phyloP scores from a whole-genome alignment of 2,329 filamentous ascomycete species.

The Thielaviopsis cerberus region DNA sequence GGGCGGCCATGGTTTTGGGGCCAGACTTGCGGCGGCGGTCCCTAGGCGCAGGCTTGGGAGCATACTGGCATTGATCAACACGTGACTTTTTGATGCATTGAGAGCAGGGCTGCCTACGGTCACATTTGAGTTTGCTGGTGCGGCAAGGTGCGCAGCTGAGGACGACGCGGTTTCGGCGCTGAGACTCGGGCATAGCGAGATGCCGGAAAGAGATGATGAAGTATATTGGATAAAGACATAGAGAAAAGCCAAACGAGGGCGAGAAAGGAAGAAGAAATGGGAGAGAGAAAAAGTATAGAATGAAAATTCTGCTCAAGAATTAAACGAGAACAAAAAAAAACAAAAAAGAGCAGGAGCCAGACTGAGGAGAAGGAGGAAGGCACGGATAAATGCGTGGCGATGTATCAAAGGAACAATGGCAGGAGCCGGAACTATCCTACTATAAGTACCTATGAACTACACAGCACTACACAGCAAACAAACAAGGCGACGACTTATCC shows the following conservation, averaged over 20 bases:
- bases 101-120: slow-evolving; percentile 31
- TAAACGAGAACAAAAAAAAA: background rate
- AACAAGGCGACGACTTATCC: too few species aligned
- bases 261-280: background rate
- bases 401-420: background rate
- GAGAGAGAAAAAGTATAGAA: background rate
- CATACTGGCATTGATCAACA: slow-evolving; percentile 29
- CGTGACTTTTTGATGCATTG: slow-evolving; percentile 34
- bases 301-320: too few species aligned
- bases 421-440: background rate
- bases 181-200: slow-evolving; percentile 1
- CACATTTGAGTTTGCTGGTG: slow-evolving; percentile 37
- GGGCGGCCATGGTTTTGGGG: slow-evolving; percentile 29
- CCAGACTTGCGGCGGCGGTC: slow-evolving; percentile 8
- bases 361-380: background rate
- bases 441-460: background rate
- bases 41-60: slow-evolving; percentile 25
- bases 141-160: slow-evolving; percentile 36
- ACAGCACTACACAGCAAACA: too few species aligned
- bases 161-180: slow-evolving; percentile 30
- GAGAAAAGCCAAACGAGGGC: background rate
- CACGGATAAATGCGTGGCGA: background rate
- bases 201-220: background rate
- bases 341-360: background rate
- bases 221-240: background rate